Base-by-base conservation (phyloP, 2,329 filamentous ascomycete species). In the Metarhizium anisopliae region DNA sequence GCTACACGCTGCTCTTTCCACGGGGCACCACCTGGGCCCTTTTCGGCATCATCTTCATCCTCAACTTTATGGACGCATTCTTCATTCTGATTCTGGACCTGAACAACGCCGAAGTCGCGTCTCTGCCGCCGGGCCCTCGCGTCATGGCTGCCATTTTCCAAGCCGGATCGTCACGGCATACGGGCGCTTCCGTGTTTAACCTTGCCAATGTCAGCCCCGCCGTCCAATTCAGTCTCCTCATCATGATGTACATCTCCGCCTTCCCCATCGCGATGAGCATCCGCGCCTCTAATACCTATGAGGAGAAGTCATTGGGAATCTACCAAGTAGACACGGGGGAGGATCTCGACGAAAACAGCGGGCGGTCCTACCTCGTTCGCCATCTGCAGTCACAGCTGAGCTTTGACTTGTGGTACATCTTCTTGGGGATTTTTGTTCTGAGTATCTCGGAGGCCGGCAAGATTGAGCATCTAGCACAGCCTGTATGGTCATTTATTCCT, bases 201-300 rank as follows among this genome's bases (percentile, higher is more conserved):
- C 72, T 83, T 8, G 66, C 77, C 3, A 65, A 64, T 1, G 70
- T 83, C 2, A 79, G 77, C 45, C 78, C 82, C 5, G 76, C 74
- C 2, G 74, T 83, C 0, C 82, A 83, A 56, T 75, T 84, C 40
- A 75, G 81, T 40, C 79, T 83, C 56, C 71, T 85, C 0, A 74
- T 82, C 49, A 85, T 85, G 82, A 85, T 86, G 82, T 85, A 84
- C 66, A 83, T 85, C 50, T 77, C 78, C 6, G 77, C 80, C 4
- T 83, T 82, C 57, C 82, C 83, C 0, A 79, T 84, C 35, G 81
- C 80, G 14, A 82, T 85, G 54, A 81, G 75, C n/a, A 82, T 85
- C 68, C 77, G 82, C 47, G 77, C 80, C 54, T 79, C 76, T 38
- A 84, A 82, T 59, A 78, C 81, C 5, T 85, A 85, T 64, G 81